Evolutionary conservation across 2,329 filamentous ascomycete genomes (phyloP), one percentile per base, ranked within the genome.

Genomic region (Claviceps sp.): DNA sequence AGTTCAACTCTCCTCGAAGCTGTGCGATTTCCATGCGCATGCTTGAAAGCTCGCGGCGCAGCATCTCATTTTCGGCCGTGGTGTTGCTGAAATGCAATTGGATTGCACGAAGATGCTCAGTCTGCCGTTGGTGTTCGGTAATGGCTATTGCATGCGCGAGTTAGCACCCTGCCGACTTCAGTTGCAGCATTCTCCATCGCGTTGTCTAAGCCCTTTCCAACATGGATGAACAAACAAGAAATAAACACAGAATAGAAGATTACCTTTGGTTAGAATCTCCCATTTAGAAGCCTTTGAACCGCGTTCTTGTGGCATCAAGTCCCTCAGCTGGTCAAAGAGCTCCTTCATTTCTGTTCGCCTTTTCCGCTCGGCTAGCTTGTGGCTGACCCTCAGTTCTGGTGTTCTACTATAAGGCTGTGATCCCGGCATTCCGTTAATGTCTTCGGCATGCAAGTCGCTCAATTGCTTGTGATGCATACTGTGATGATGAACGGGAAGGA

Each of bases 221-320:
- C 29, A 4, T 34, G 4, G 9, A 34, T 34, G 9, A 9, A 11
- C 29, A 34, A 11, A 34, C 29, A 11, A 34, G 9, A 34, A 29
- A 29, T 8, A 29, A 11, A 34, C 29, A 34, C 3, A 34, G 29
- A 11, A 8, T 17, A 9, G 17, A 5, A 23, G 16, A 76, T 55
- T 70, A 90, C 87, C 85, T 73, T 91, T 91, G 2, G 85, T 89
- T 16, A 94, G 64, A 47, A 91, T 89, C 60, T 94, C 87, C 87
- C 87, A 94, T 60, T 94, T 94, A 58, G 86, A 90, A 0, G 87
- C 87, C 64, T 93, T 94, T 23, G 84, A 85, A 1, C 87, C 87
- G 16, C 87, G 80, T 60, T 88, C 86, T 58, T 88, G 85, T 1
- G 86, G 86, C 69, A 91, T 83, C 39, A 88, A 73, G 57, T 86